These are phyloP conservation scores for Pythium myriotylum DNA, from an alignment of 352 stramenopile genomes.

Conservation along the genomic window DNA sequence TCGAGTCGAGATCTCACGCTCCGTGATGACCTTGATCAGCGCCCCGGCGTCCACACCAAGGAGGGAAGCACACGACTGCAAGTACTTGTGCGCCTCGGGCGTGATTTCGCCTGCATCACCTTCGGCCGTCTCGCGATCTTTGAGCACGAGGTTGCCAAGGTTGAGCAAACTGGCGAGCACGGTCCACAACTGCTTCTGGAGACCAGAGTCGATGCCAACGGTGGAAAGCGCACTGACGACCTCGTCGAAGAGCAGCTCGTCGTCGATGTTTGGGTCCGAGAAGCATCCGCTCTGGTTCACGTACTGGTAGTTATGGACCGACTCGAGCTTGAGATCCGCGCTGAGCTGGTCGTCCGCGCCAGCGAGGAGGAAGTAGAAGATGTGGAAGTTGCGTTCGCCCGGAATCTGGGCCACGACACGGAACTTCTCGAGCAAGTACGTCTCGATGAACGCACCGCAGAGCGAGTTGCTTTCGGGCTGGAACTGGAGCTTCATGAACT, in stretches of 20 bases:
- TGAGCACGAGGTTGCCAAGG: constrained; percentile 77
- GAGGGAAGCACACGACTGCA: constrained; percentile 57
- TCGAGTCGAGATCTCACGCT: constrained; percentile 84
- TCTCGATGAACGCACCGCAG: constrained; percentile 83
- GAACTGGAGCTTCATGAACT: constrained; percentile 94
- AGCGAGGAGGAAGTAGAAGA: constrained; percentile 90
- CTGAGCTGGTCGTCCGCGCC: constrained; percentile 66
- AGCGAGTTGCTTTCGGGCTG: constrained; percentile 70
- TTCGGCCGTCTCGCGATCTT: constrained; percentile 79
- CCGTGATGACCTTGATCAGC: constrained; percentile 87
- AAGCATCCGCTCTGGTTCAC: constrained; percentile 88
- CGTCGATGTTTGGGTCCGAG: constrained; percentile 83
- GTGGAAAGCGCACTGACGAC: constrained; percentile 75
- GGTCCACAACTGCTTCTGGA: constrained; percentile 83
- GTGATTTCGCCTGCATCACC: constrained; percentile 76
- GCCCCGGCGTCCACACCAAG: constrained; percentile 73
- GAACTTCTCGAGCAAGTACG: constrained; percentile 90
- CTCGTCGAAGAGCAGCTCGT: constrained; percentile 88
- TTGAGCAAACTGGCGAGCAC: constrained; percentile 78
- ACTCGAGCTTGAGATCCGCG: constrained; percentile 60
- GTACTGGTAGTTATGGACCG: constrained; percentile 69
- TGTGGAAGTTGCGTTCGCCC: constrained; percentile 90
- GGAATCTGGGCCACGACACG: constrained; percentile 86
- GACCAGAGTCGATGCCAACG: constrained; percentile 63
- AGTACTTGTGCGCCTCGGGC: constrained; percentile 48